A percentile compares a stretch with the other conserved stretches of the same genome.
phyloP scores from a whole-genome alignment of 805 yeast species.

The Schizosaccharomyces osmophilus region DNA sequence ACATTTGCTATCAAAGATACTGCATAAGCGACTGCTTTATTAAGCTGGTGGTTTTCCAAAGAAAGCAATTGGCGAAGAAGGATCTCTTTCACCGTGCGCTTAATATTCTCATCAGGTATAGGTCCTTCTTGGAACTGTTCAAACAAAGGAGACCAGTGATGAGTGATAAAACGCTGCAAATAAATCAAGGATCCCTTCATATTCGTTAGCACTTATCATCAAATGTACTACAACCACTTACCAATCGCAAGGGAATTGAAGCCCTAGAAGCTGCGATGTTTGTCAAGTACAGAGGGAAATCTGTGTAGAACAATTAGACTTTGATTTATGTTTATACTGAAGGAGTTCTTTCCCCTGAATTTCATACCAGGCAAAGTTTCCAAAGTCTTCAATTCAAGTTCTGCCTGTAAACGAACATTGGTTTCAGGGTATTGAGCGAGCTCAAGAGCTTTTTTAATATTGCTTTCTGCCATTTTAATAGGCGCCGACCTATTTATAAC shows the following conservation, averaged over 20 bases:
- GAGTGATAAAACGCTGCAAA: background rate
- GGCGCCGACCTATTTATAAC: background rate
- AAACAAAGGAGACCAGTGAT: background rate
- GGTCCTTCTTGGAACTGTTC: background rate
- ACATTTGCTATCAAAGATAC: background rate
- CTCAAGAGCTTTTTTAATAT: background rate
- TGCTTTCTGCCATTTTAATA: background rate
- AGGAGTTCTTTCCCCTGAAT: background rate
- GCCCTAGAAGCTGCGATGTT: background rate
- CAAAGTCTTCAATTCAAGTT: background rate
- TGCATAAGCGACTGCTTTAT: background rate
- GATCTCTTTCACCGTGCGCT: background rate
- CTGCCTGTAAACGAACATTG: background rate
- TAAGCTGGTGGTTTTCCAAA: background rate
- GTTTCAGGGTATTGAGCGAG: background rate
- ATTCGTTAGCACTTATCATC: background rate
- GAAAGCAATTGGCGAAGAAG: background rate
- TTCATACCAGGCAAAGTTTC: background rate
- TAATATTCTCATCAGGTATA: background rate
- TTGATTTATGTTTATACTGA: background rate
- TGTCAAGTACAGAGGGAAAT: background rate
- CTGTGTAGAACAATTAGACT: background rate
- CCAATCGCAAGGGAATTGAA: background rate
- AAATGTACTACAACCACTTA: background rate
- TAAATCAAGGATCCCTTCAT: slow-evolving; percentile 2